Base-by-base conservation (phyloP, 139 green algal species). In the Penium margaritaceum region DNA sequence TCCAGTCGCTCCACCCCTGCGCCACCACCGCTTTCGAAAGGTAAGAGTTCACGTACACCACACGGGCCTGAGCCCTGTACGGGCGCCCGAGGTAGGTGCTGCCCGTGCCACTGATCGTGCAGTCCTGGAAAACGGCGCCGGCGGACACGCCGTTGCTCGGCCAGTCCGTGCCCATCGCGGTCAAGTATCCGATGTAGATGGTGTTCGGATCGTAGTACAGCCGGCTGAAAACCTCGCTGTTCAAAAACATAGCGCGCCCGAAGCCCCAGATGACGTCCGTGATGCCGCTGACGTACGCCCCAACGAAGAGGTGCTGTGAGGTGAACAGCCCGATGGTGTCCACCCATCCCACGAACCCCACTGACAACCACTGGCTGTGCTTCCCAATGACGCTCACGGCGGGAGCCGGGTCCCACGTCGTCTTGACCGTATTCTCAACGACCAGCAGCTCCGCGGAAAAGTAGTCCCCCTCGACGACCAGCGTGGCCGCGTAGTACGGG, bases 181-280 rank as follows among this genome's bases (percentile, higher is more conserved):
- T 74, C 24, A 67, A 39, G 30, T 67, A 74, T 17, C 66, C 66
- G 66, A 29, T 43, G 47, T 74, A 66, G 44, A 21, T 0, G 30
- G 38, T 36, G 29, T 29, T 51, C 14, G 34, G 5, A 29, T 74
- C 30, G 34, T 41, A 60, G 51, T 60, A 24, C n/a, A n/a, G n/a
- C 51, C 51, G 51, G 14, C 29, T 27, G 66, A 38, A 68, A 32
- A 74, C n/a, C 47, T 74, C 44, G 44, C 21, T 33, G n/a, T 65
- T 27, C 21, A 44, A 17, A 27, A 74, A 69, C 24, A 27, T 19
- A 17, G 54, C 66, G 34, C 51, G 47, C 21, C 66, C 66, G 35
- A 66, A 63, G 9, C 66, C 66, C 51, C 47, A 74, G n/a, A 74
- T 65, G 66, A 66, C 57, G 33, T 74, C 66, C 12, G 53, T 44